Conservation (phyloP, 257 asterid genomes). For the Paraleonurus japonicus region DNA sequence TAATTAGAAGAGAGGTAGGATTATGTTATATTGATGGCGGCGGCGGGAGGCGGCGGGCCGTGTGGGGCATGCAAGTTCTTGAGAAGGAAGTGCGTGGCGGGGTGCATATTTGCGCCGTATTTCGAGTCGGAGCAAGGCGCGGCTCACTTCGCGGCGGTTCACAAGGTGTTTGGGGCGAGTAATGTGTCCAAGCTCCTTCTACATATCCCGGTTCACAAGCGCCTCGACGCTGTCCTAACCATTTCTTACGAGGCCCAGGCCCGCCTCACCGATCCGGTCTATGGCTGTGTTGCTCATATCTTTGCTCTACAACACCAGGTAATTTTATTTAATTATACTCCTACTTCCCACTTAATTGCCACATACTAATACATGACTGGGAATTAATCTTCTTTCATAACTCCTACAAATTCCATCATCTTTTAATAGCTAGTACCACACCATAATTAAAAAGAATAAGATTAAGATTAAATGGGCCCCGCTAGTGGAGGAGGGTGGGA, state of each 20-base stretch:
- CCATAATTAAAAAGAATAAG: no score
- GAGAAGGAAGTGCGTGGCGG: constrained; percentile 71
- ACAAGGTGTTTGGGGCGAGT: constrained; percentile 82
- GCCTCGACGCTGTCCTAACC: constrained; percentile 68
- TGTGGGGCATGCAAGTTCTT: constrained; percentile 93
- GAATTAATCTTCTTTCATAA: no score
- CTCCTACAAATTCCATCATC: no score
- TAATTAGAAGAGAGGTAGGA: not conserved
- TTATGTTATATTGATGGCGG: constrained; percentile 1
- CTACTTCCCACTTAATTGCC: no score
- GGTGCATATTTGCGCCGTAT: constrained; percentile 80
- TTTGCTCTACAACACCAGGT: constrained; percentile 84
- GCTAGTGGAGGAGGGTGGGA: no score
- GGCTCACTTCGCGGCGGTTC: constrained; percentile 80
- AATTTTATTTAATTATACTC: not conserved
- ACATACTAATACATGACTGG: no score
- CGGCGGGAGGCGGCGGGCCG: constrained; percentile 48
- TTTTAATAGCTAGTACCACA: no score
- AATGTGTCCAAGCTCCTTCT: constrained; percentile 69
- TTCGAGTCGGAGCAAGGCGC: constrained; percentile 88
- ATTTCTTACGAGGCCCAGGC: constrained; percentile 81
- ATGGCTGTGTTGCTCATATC: constrained; percentile 73
- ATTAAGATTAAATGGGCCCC: no score
- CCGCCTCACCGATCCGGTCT: constrained; percentile 70
- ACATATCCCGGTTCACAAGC: constrained; percentile 57